Percentiles rank a stretch among this genome's conserved stretches.
Evolutionary conservation across 306 rosid genomes (phyloP).

Genomic region (Cicer pinnatifidum): DNA sequence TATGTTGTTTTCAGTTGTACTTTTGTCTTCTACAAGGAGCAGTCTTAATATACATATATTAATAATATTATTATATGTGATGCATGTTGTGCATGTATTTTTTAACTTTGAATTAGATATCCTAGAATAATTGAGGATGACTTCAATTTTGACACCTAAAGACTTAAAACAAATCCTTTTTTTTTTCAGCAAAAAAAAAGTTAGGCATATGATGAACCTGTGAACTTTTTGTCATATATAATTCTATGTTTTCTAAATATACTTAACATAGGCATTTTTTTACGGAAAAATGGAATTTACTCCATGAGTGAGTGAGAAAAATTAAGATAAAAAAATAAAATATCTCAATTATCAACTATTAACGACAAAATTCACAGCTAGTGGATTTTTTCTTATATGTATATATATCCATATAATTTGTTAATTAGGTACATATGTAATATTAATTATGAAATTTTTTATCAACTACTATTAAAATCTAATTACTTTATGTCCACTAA

Average conservation of each 20-base stretch:
- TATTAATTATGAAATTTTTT: too few species aligned
- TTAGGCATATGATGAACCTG: background rate
- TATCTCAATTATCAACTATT: background rate
- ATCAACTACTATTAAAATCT: background rate
- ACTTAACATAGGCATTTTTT: background rate
- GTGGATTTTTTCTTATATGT: too few species aligned
- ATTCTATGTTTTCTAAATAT: background rate
- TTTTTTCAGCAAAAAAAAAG: background rate
- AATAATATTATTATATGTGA: constrained; percentile 19
- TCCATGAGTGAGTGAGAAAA: background rate
- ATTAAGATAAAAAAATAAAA: background rate
- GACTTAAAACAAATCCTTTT: constrained; percentile 24
- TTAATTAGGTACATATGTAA: too few species aligned
- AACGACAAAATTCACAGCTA: too few species aligned
- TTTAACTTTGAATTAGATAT: constrained; percentile 29
- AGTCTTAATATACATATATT: constrained; percentile 21
- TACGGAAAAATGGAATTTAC: background rate
- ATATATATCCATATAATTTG: too few species aligned
- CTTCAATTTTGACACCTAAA: constrained; percentile 33
- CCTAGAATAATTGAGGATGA: constrained; percentile 27
- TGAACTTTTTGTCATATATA: constrained; percentile 10
- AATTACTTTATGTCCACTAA: background rate
- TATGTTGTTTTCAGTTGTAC: constrained; percentile 37
- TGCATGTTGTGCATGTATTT: constrained; percentile 49
- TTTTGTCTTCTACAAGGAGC: constrained; percentile 46